Evolutionary conservation across 2,329 filamentous ascomycete species (phyloP), one percentile per base, ranked within the genome.

Genomic region (Aureobasidium lini): DNA sequence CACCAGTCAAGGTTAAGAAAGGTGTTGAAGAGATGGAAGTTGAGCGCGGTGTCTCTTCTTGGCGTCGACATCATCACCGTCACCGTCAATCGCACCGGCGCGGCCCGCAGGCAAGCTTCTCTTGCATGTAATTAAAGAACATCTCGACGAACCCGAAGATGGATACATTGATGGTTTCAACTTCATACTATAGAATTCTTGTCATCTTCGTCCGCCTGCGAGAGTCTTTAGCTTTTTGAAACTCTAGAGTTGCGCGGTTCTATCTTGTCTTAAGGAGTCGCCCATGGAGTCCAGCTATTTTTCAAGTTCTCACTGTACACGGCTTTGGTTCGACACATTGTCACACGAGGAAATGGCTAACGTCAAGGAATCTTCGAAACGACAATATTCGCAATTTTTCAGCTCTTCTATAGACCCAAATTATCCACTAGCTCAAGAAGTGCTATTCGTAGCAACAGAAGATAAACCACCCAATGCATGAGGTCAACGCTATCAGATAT

Each of bases 401-500:
- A 23, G 13, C 36, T 40, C 48, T 31, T 52, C 13, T 40, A 6
- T 40, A 28, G 36, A 40, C 34, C 23, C 48, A 39, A 52, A 40
- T 31, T 40, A 52, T 52, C 28, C 13, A 31, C 36, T 40, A 40
- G 28, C 28, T 52, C 37, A 44, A 56, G 11, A 40, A 40, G 28
- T 34, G 16, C 39, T 16, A 31, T n/a, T 18, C 50, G 34, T 34
- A 28, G 28, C 34, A 28, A 31, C 13, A 8, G 37, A 42, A 32
- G 34, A 34, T n/a, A 23, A 32, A 23, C 50, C 37, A 43, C 50
- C 50, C 39, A 54, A 43, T 54, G 39, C 39, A 54, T 42, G 50
- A 43, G 39, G 13, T 43, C 8, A 54, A 54, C 50, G 50, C 50
- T 54, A 54, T 54, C 50, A 54, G 50, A 54, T 43, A 23, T 43